phyloP scores from a whole-genome alignment of 192 early-diverging fungal species.

The Phlyctochytrium planicorne region DNA sequence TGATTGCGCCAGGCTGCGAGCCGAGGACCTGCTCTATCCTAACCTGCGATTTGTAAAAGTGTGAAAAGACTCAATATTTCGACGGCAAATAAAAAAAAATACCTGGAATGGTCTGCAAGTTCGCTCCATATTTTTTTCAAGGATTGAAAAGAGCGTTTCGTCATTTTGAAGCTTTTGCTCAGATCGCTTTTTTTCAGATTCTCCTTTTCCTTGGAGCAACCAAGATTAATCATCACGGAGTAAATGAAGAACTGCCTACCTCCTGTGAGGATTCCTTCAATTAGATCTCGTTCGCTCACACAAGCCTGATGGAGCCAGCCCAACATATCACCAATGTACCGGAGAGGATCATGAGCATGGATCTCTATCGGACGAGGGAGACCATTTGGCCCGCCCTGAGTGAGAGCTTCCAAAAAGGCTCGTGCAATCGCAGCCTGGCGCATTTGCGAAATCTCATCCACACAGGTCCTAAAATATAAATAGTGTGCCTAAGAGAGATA shows the following conservation, averaged over 20 bases:
- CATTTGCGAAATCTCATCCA: constrained; percentile 73
- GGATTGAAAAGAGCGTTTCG: constrained; percentile 20
- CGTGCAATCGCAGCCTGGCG: constrained; percentile 63
- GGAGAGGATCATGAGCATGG: constrained; percentile 85
- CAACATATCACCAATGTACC: constrained; percentile 94
- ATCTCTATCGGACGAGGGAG: constrained; percentile 88
- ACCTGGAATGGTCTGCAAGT: constrained; percentile 75
- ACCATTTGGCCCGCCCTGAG: constrained; percentile 71
- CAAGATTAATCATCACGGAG: neutral
- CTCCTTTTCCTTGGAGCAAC: neutral
- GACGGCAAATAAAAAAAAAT: neutral
- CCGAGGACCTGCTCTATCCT: constrained; percentile 78
- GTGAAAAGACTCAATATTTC: neutral
- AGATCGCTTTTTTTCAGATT: neutral
- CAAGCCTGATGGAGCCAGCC: constrained; percentile 95
- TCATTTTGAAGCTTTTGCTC: neutral
- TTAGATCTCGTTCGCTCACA: constrained; percentile 83
- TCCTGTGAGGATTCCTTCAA: constrained; percentile 69
- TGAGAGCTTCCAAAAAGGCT: constrained; percentile 73
- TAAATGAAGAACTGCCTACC: neutral
- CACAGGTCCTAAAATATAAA: constrained; percentile 48
- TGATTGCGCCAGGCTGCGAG: constrained; percentile 62
- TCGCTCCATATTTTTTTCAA: constrained; percentile 74
- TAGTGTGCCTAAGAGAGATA: neutral
- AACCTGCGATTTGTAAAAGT: no score